Base-by-base conservation (phyloP, 148 eudicot species). In the Chenopodium formosanum region DNA sequence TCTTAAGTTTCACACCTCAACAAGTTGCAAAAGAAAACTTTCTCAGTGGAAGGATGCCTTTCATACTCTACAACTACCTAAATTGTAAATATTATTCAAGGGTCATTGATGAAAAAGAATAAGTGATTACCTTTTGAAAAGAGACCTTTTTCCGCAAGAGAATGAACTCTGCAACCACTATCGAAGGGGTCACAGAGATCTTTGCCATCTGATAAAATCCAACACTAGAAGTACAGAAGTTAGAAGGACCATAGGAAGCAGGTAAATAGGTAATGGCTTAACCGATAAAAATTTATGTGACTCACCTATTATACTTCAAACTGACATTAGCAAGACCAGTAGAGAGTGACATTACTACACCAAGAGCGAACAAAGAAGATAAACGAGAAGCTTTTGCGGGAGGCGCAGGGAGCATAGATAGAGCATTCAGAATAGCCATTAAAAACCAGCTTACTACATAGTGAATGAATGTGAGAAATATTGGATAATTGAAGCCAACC, bases 131-230 rank as follows among this genome's bases (percentile, higher is more conserved):
- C 98, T 94, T 94, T 76, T 76, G 88, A 78, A 87, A 80, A 47
- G 95, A 89, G 82, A 93, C 94, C 78, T 73, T 90, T 86, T 91
- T 94, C 62, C 83, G 80, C 78, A 88, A 90, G 78, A 93, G 83
- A 74, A 91, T 77, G 58, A 93, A 88, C 78, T 94, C 98, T 56
- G 98, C 97, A 78, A 93, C 85, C 84, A 93, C 98, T 83, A 94
- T 94, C 7, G 95, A 93, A 19, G 98, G 98, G 7, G 97, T 94
- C 66, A 94, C 98, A 19, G 98, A 95, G 83, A 93, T 91, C 91
- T 94, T 94, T 67, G 98, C 97, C 98, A 94, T 94, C 93, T 94
- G 98, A 88, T 94, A 94, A 87, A 94, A 94, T 80, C 98, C 98
- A 73, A 94, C 97, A 85, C 98, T 94, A 87, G 74, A 66, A 88